Base-by-base conservation (phyloP, 345 rosid species). In the Excoecaria cochinchinensis region DNA sequence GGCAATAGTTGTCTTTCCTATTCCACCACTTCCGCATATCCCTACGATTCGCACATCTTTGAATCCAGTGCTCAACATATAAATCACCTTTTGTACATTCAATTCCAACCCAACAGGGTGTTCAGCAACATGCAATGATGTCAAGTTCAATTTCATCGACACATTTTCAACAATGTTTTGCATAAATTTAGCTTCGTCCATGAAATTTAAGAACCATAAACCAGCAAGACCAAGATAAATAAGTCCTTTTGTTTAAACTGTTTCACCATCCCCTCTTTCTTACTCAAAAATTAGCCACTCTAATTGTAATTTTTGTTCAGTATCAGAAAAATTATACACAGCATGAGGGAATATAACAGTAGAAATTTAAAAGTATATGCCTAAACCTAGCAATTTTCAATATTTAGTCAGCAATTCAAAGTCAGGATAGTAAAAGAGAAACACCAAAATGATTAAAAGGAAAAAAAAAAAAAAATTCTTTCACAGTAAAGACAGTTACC, bases 31-130 rank as follows among this genome's bases (percentile, higher is more conserved):
- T 69, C 72, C 72, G 3, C 72, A 63, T 39, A 74, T 21, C 17
- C 77, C 77, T 51, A 52, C 61, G 61, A 74, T 74, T 7, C 52
- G 19, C 22, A 74, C 77, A 74, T 65, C 77, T 31, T 51, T 53
- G 51, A 39, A 47, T 13, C 60, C 58, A 31, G 5, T 63, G 68
- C 44, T 61, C 51, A 74, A 65, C 77, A 60, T 48, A 73, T 5
- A 19, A 25, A 51, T 69, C 60, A 69, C 72, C 72, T 73, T 61
- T 31, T 31, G 5, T 4, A 36, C 50, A 64, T 74, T 70, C 13
- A 9, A 31, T 8, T 74, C 61, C 40, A 63, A 63, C 8, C 77
- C 77, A 64, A 64, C 52, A 31, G 47, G 69, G 40, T 74, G 38
- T 38, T 64, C 70, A 51, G 70, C 62, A 63, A 74, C 39, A 55